Evolutionary conservation across 768 basidiomycete species (phyloP).

Genomic region (Suillus hirtellus): DNA sequence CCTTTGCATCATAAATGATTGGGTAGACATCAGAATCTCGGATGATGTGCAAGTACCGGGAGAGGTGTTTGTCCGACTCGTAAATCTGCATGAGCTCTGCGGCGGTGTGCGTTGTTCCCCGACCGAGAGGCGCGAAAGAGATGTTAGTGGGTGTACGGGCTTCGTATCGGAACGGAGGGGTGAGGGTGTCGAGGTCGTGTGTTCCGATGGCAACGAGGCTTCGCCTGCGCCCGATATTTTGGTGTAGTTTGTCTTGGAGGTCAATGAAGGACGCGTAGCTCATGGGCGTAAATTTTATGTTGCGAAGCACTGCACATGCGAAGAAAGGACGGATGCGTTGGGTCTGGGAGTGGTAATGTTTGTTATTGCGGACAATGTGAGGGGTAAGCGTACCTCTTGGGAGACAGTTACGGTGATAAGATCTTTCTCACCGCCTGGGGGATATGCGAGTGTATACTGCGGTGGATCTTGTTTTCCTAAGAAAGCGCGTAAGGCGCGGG

Average conservation of each 20-base stretch:
- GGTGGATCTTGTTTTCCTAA: constrained; percentile 68
- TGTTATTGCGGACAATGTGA: background rate
- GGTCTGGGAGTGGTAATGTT: constrained; percentile 46
- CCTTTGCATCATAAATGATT: constrained; percentile 90
- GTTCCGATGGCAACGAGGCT: constrained; percentile 96
- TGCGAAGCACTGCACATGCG: constrained; percentile 87
- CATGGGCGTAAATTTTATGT: constrained; percentile 81
- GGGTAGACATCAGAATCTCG: constrained; percentile 95
- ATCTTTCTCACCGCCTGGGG: constrained; percentile 62
- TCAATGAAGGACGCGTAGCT: constrained; percentile 98
- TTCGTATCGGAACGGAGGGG: constrained; percentile 86
- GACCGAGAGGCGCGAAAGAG: constrained; percentile 87
- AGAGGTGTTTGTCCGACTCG: constrained; percentile 94
- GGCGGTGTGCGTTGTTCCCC: constrained; percentile 76
- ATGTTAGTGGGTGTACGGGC: constrained; percentile 83
- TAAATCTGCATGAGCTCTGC: constrained; percentile 92
- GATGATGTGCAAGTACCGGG: constrained; percentile 88
- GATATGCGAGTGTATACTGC: constrained; percentile 71
- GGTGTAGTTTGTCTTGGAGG: constrained; percentile 98
- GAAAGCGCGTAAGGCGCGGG: constrained; percentile 83
- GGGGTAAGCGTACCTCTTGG: constrained; percentile 58
- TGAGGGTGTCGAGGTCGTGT: constrained; percentile 90
- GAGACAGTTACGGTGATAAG: constrained; percentile 69
- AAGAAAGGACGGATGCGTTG: constrained; percentile 86
- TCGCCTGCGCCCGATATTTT: constrained; percentile 88